Percentiles rank a stretch among this genome's conserved stretches.
phyloP scores from a whole-genome alignment of 1,139 yeast genomes.

The Suhomyces choctaworum region DNA sequence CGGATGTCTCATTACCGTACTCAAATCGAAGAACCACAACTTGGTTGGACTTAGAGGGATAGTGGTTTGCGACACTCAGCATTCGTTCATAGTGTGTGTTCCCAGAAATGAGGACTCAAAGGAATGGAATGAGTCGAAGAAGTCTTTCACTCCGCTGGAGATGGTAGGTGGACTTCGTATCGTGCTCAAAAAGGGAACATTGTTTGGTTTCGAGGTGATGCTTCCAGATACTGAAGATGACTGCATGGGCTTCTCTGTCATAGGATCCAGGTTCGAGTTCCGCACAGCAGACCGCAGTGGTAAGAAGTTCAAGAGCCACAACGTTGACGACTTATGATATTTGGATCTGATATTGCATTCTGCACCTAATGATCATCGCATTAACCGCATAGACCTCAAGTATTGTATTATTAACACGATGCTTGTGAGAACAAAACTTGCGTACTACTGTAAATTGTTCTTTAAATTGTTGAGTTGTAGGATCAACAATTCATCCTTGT shows the following conservation, averaged over 20 bases:
- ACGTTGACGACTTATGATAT: slow-evolving; percentile 55
- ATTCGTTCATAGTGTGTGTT: slow-evolving; percentile 65
- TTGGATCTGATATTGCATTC: background rate
- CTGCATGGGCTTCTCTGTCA: slow-evolving; percentile 58
- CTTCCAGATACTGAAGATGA: slow-evolving; percentile 28
- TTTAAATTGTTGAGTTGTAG: slow-evolving; percentile 26
- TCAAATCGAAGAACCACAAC: slow-evolving; percentile 56
- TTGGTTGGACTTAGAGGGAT: slow-evolving; percentile 72
- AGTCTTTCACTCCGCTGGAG: slow-evolving; percentile 29
- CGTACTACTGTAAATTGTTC: slow-evolving; percentile 8
- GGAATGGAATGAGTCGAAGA: slow-evolving; percentile 24
- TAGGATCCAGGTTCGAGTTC: slow-evolving; percentile 79
- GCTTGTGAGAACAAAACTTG: no score
- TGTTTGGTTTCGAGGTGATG: slow-evolving; percentile 57
- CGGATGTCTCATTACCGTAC: slow-evolving; percentile 68
- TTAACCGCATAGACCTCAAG: background rate
- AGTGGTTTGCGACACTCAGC: slow-evolving; percentile 84
- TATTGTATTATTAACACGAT: no score
- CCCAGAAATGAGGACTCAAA: slow-evolving; percentile 44
- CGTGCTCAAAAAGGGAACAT: slow-evolving; percentile 60
- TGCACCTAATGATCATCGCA: background rate
- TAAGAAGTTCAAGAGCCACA: slow-evolving; percentile 79
- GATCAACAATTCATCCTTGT: slow-evolving; percentile 26
- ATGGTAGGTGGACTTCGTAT: slow-evolving; percentile 54
- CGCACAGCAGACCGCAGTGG: slow-evolving; percentile 82